phyloP scores from a whole-genome alignment of 768 basidiomycete species.

The Solioccasus polychromus region DNA sequence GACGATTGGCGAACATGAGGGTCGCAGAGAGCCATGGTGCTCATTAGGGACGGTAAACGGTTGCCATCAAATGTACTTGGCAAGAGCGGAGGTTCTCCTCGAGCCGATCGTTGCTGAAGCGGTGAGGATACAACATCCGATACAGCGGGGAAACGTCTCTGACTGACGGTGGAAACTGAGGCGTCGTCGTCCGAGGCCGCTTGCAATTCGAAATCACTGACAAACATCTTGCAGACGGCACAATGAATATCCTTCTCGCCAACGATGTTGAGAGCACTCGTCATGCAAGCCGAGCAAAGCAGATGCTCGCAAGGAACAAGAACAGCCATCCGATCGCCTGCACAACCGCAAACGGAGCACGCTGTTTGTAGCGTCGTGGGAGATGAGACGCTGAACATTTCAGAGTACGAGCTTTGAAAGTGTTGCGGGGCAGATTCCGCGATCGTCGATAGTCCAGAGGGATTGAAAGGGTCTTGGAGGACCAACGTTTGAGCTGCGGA shows the following conservation, averaged over 20 bases:
- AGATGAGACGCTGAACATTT: conserved; percentile 20
- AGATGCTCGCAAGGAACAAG: conserved; percentile 75
- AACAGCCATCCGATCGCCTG: conserved; percentile 51
- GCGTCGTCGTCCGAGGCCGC: conserved; percentile 26
- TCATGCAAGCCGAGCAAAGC: conserved; percentile 77
- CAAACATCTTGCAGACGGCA: conserved; percentile 69
- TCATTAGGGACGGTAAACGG: conserved; percentile 32
- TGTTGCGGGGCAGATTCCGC: conserved; percentile 28
- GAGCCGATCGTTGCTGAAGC: conserved; percentile 23
- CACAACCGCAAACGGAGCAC: conserved; percentile 65
- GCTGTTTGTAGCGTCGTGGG: conserved; percentile 23
- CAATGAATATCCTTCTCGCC: conserved; percentile 89
- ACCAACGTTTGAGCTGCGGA: conserved; percentile 32
- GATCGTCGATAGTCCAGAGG: conserved; percentile 32
- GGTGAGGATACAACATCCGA: conserved; percentile 19
- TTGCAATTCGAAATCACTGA: conserved; percentile 64
- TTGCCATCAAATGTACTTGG: conserved; percentile 27
- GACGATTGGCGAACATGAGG: conserved; percentile 17
- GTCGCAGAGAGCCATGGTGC: conserved; percentile 29
- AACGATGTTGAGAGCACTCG: conserved; percentile 84
- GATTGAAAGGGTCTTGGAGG: conserved; percentile 44
- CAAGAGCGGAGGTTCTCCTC: conserved; percentile 25
- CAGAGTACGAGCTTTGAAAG: conserved; percentile 18
- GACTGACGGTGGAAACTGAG: conserved; percentile 11
- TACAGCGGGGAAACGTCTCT: conserved; percentile 9